Percentiles rank a stretch among this genome's conserved stretches.
These are phyloP conservation scores for Podaxis rugospora DNA, from an alignment of 768 basidiomycete species.

Conservation along the genomic window DNA sequence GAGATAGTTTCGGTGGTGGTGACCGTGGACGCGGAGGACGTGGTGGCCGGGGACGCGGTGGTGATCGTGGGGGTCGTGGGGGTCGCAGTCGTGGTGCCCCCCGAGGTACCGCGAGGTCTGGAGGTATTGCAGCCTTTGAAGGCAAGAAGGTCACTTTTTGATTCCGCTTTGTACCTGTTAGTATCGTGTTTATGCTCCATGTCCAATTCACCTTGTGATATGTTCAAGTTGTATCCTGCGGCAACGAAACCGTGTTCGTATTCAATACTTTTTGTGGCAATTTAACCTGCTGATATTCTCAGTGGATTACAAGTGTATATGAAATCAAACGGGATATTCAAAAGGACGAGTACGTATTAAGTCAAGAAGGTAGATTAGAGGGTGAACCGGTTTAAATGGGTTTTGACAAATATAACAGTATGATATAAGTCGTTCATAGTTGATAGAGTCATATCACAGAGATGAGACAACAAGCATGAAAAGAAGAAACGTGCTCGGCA, in stretches of 20 bases:
- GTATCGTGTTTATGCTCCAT: not conserved
- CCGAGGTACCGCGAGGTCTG: constrained; percentile 48
- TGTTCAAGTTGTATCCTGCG: not conserved
- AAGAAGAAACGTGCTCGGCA: constrained; percentile 9
- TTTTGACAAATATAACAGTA: not conserved
- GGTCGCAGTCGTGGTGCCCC: constrained; percentile 43
- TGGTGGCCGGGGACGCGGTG: constrained; percentile 33
- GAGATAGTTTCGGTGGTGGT: constrained; percentile 54
- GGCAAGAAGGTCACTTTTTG: constrained; percentile 70
- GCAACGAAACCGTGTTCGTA: not conserved
- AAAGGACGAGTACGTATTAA: not conserved
- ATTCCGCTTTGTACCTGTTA: not conserved
- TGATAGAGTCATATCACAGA: not conserved
- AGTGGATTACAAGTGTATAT: not conserved
- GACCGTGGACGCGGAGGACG: constrained; percentile 43
- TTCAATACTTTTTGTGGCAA: not conserved
- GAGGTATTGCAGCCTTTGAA: constrained; percentile 59
- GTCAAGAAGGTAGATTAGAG: not conserved
- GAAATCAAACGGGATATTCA: not conserved
- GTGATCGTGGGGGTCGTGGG: constrained; percentile 34
- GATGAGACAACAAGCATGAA: not conserved
- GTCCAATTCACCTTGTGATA: not conserved
- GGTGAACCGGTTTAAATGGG: not conserved
- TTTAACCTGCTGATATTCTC: not conserved
- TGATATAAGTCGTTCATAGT: constrained; percentile 2